Evolutionary conservation across 257 asterid species (phyloP).

Genomic region (Sherardia arvensis): DNA sequence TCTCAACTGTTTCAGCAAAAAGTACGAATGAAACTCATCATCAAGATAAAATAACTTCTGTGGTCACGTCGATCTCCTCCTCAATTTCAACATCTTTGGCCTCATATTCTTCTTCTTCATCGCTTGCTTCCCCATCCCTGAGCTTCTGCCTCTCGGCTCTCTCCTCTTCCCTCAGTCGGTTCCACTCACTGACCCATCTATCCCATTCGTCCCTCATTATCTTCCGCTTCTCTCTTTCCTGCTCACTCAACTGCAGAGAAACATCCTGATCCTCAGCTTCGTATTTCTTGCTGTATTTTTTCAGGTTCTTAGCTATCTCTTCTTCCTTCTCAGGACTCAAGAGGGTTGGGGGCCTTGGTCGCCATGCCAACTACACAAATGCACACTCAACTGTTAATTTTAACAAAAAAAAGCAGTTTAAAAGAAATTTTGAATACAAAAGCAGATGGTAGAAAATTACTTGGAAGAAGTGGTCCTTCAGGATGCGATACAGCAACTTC

Average conservation of each 20-base stretch:
- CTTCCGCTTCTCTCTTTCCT: slow-evolving; percentile 78
- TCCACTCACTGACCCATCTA: slow-evolving; percentile 76
- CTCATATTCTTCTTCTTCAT: slow-evolving; percentile 80
- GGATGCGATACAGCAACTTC: slow-evolving; percentile 64
- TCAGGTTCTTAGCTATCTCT: slow-evolving; percentile 71
- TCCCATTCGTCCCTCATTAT: slow-evolving; percentile 84
- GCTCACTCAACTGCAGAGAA: slow-evolving; percentile 64
- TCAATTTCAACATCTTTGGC: slow-evolving; percentile 84
- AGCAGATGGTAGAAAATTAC: slow-evolving; percentile 31
- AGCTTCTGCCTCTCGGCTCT: slow-evolving; percentile 59
- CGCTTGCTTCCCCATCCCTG: slow-evolving; percentile 86
- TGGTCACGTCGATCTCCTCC: slow-evolving; percentile 55
- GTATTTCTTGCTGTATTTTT: slow-evolving; percentile 69
- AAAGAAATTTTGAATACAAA: background rate
- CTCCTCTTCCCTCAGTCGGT: slow-evolving; percentile 56
- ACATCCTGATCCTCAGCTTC: slow-evolving; percentile 89
- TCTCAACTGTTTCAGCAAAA: no score
- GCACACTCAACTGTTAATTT: background rate
- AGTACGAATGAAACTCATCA: no score
- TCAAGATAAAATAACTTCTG: slow-evolving; percentile 48
- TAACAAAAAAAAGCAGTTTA: background rate
- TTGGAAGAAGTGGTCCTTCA: slow-evolving; percentile 89
- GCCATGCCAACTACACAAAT: slow-evolving; percentile 62
- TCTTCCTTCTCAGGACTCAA: slow-evolving; percentile 81
- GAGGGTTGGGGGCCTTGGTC: slow-evolving; percentile 84